Conservation (phyloP, 2,329 filamentous ascomycete genomes). For the Fusarium goolgardi region DNA sequence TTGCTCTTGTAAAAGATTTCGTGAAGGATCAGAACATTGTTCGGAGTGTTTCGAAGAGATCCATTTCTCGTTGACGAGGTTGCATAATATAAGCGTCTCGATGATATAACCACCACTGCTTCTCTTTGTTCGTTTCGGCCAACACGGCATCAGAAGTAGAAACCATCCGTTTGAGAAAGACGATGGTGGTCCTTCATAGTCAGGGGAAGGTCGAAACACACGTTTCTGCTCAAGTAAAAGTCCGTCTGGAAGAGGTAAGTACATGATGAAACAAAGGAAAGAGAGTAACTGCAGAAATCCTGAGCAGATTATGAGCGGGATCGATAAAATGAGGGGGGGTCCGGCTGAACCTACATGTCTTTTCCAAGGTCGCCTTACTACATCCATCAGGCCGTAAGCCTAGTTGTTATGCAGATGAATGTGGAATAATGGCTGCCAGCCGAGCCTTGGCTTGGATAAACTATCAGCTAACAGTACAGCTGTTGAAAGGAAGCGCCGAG, state of each 20-base stretch:
- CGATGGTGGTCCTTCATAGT: not conserved
- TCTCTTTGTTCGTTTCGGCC: not conserved
- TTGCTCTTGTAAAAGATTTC: not conserved
- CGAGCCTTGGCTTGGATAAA: not conserved
- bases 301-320: not conserved
- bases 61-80: not conserved
- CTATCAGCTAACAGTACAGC: not conserved
- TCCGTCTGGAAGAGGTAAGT: not conserved
- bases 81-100: not conserved
- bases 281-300: not conserved
- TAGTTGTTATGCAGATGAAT: not conserved
- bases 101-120: not conserved
- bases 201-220: not conserved
- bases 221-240: not conserved
- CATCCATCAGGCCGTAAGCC: not conserved
- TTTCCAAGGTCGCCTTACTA: slow-evolving; percentile 3
- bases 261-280: not conserved
- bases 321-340: not conserved
- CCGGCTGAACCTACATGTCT: slow-evolving; percentile 3
- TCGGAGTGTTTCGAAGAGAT: not conserved
- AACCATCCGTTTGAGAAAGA: not conserved
- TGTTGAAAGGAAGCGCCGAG: not conserved
- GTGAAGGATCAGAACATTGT: not conserved
- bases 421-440: not conserved
- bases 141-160: not conserved